Base-by-base conservation (phyloP, 75 land plant species). In the Gnetum montanum region DNA sequence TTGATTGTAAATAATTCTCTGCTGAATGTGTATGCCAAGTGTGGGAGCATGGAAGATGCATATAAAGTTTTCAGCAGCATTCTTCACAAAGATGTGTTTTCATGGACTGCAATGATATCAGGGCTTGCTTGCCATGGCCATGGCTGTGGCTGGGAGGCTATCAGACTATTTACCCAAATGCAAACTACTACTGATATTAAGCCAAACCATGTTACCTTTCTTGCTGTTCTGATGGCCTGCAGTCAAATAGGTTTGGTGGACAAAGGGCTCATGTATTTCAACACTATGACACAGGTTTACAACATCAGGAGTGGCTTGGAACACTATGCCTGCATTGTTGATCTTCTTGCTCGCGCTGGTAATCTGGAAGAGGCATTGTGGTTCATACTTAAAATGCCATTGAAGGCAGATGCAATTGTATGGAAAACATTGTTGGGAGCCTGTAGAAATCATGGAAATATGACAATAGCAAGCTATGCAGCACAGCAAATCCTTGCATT, bases 11-110 rank as follows among this genome's bases (percentile, higher is more conserved):
- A 2, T 16, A 49, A 16, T 49, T 28, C 51, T 26, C 10, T 28
- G 3, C 15, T 49, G 28, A 65, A 67, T 36, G 71, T 71, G 75
- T 76, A 76, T 59, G 69, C 70, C 31, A 71, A 67, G 62, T 75
- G 79, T 66, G 69, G 79, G 0, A 48, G 49, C 29, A 31, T 66
- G 26, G 57, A 43, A 30, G 65, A 71, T 43, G 74, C 70, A 28
- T 52, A 25, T 25, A 12, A 10, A 27, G 6, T 49, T 7, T 67
- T 67, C 31, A 43, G 52, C 24, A 28, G 31, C 23, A 28, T 63
- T 23, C 24, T 29, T 11, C 34, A 49, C 12, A 35, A 28, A 51
- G 70, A 67, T 31, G 56, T 61, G 10, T 27, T 65, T 22, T 62
- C 69, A 3, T 67, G 70, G 70, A 67, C 43, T 29, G 44, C 70